Conservation (phyloP, 371 early-diverging fungal genomes). For the Mycotypha africana region DNA sequence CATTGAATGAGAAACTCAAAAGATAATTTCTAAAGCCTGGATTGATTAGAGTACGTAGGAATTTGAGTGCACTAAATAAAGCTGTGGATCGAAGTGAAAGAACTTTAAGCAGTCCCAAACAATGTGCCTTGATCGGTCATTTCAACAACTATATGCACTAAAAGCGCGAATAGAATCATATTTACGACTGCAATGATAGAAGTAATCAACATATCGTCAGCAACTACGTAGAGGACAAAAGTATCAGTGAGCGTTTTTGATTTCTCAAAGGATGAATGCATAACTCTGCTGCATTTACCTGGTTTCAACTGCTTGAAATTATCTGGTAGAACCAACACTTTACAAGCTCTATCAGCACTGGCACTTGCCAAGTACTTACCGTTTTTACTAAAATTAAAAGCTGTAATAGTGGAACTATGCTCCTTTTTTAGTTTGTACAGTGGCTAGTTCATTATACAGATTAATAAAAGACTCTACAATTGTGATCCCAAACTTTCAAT, state of each 20-base stretch:
- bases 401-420: slow-evolving; percentile 56
- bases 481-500: slow-evolving; percentile 1
- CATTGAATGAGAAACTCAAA: too few species aligned
- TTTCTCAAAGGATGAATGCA: too few species aligned
- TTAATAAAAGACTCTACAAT: too few species aligned
- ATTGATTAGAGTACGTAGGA: too few species aligned
- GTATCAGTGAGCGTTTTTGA: too few species aligned
- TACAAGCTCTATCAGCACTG: background rate
- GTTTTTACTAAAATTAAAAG: slow-evolving; percentile 44
- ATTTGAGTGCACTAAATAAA: too few species aligned
- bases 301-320: too few species aligned
- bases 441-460: background rate
- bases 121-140: slow-evolving; percentile 8
- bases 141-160: slow-evolving; percentile 20
- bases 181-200: slow-evolving; percentile 5
- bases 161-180: slow-evolving; percentile 17
- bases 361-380: slow-evolving; percentile 47
- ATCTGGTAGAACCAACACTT: background rate
- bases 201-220: background rate
- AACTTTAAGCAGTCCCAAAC: slow-evolving; percentile 12
- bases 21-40: too few species aligned
- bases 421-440: too few species aligned
- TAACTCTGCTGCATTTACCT: too few species aligned
- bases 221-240: too few species aligned
- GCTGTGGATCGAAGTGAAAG: too few species aligned